Conservation (phyloP, 306 rosid species). For the Prosopis cineraria region DNA sequence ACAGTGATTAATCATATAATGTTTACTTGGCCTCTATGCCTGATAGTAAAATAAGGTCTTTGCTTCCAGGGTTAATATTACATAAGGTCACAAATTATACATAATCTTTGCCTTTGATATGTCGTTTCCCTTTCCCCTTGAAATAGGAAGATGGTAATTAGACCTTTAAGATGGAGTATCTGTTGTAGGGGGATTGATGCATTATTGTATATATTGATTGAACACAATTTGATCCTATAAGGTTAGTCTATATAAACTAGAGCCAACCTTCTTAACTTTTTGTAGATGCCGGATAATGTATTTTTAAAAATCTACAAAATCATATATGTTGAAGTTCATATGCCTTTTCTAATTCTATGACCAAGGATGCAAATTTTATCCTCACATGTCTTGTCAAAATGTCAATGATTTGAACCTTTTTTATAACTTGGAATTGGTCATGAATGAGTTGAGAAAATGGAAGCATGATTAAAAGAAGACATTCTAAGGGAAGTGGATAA, state of each 20-base stretch:
- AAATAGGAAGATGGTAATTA: background rate
- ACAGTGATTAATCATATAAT: constrained; percentile 15
- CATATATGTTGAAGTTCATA: constrained; percentile 7
- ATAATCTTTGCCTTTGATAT: constrained; percentile 6
- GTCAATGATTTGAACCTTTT: constrained; percentile 31
- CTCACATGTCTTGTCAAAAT: constrained; percentile 29
- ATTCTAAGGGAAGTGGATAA: constrained; percentile 79
- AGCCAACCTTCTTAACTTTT: background rate
- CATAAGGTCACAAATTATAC: constrained; percentile 11
- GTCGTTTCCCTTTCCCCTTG: constrained; percentile 3
- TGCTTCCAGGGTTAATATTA: background rate
- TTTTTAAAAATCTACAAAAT: background rate
- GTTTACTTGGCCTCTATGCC: background rate
- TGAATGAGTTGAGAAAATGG: constrained; percentile 90
- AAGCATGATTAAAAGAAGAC: too few relatives aligned
- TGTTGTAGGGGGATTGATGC: background rate
- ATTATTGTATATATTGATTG: background rate
- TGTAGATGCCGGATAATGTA: constrained; percentile 17
- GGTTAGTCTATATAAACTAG: background rate
- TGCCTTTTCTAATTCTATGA: background rate
- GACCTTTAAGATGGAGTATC: background rate
- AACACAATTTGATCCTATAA: background rate
- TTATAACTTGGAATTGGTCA: constrained; percentile 81
- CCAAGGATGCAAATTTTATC: constrained; percentile 10
- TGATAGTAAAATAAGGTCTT: background rate